A percentile compares a stretch with the other conserved stretches of the same genome.
Evolutionary conservation across 495 filamentous ascomycete genomes (phyloP).

Genomic region (Tuber calosporum): DNA sequence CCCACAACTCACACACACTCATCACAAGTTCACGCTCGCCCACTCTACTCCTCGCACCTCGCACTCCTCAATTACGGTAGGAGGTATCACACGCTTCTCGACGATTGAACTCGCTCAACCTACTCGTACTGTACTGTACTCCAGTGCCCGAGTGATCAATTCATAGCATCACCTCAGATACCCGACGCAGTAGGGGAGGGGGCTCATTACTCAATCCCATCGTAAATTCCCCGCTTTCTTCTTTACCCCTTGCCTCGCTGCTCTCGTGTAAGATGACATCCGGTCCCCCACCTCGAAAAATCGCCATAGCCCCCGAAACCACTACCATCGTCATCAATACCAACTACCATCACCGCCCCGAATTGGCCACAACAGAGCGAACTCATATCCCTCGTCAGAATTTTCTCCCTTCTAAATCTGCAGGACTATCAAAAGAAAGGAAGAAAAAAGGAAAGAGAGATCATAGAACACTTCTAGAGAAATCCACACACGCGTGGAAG

Average conservation of each 20-base stretch:
- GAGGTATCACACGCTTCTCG: neutral
- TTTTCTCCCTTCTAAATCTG: neutral
- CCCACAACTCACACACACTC: neutral
- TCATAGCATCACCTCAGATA: neutral
- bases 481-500: neutral
- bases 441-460: neutral
- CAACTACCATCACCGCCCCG: neutral
- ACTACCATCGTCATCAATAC: neutral
- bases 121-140: neutral
- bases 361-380: neutral
- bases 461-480: neutral
- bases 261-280: constrained; percentile 4
- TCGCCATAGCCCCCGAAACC: neutral
- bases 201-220: neutral
- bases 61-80: neutral
- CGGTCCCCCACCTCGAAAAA: neutral
- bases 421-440: neutral
- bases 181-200: neutral
- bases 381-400: neutral
- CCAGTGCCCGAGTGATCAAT: neutral
- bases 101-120: neutral
- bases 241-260: neutral
- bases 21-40: neutral
- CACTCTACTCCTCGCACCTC: neutral
- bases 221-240: neutral